Evolutionary conservation across 306 rosid species (phyloP), one percentile per base, ranked within the genome.

Genomic region (Acmispon strigosus): DNA sequence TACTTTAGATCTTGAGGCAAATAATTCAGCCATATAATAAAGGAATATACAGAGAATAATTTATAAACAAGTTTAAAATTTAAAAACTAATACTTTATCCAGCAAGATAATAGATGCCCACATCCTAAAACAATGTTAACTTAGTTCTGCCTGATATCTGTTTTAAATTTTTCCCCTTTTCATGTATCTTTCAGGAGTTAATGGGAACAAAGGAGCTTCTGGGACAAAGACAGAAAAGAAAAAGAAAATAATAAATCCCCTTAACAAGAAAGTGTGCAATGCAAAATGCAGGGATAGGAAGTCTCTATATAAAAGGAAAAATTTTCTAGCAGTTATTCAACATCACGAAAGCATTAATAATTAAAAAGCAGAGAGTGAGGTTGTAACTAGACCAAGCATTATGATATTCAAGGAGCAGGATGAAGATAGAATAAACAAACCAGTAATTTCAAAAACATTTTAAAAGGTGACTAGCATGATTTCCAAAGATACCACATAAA

Each of bases 381-480:
- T 0, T 6, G 37, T 4, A 32, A 32, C 37, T 32, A 3, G 37
- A 32, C 37, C 37, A 32, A 32, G 61, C 49, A 15, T 7, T 7
- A 37, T 47, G 54, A 45, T 72, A 20, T 27, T 49, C 24, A 68
- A 15, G 11, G 44, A 52, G 68, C 14, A 24, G 43, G 32, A 13
- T 19, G 22, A 59, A 48, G 24, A 29, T 9, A 37, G 54, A 48
- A 36, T 36, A 24, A 10, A 18, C 60, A 55, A 57, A 66, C 9
- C 53, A 49, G 52, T 11, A 29, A 57, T 19, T 32, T 24, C 4
- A 7, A 58, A 73, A 69, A 6, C 3, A 27, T 0, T 12, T 70
- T n/a, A 27, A 73, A 20, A 8, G 54, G 50, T 48, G 58, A 72
- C 49, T 48, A 59, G 37, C 62, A 27, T 66, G 58, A 68, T 48